Percentiles rank a stretch among this genome's conserved stretches.
Conservation (phyloP, 2,329 filamentous ascomycete genomes). For the Colletotrichum sp. region DNA sequence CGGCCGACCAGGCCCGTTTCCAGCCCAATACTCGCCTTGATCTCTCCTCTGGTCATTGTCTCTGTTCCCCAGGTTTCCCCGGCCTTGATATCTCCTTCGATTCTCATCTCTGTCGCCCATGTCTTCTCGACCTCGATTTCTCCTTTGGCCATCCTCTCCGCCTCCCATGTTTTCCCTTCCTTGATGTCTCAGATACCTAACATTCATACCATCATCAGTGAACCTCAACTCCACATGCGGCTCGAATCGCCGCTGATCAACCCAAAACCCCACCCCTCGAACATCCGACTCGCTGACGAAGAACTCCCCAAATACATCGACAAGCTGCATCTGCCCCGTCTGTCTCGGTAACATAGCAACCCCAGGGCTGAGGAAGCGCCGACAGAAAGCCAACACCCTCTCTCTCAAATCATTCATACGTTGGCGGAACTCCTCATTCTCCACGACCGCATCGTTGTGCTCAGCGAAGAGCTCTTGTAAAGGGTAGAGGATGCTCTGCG, state of each 20-base stretch:
- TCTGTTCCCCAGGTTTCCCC: background rate
- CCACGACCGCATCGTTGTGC: background rate
- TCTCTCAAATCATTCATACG: background rate
- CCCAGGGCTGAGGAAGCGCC: background rate
- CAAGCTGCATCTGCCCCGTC: background rate
- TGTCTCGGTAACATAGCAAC: background rate
- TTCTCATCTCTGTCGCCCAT: background rate
- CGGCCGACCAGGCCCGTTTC: background rate
- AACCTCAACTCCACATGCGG: background rate
- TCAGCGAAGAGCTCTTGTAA: background rate
- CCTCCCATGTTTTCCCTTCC: background rate
- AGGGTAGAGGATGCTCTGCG: background rate
- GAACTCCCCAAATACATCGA: background rate
- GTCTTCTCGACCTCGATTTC: background rate
- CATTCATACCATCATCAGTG: background rate
- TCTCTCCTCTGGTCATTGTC: background rate
- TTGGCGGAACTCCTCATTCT: background rate
- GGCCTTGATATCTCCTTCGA: background rate
- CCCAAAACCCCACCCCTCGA: background rate
- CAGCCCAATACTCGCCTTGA: background rate
- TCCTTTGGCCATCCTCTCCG: background rate
- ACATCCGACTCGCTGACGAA: background rate
- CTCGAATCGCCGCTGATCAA: background rate
- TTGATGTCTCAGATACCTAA: background rate
- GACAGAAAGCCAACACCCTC: rapidly evolving